Percentiles rank a stretch among this genome's conserved stretches.
Evolutionary conservation across 176 grass and related monocot species (phyloP).

Genomic region (Metroxylon sagu): DNA sequence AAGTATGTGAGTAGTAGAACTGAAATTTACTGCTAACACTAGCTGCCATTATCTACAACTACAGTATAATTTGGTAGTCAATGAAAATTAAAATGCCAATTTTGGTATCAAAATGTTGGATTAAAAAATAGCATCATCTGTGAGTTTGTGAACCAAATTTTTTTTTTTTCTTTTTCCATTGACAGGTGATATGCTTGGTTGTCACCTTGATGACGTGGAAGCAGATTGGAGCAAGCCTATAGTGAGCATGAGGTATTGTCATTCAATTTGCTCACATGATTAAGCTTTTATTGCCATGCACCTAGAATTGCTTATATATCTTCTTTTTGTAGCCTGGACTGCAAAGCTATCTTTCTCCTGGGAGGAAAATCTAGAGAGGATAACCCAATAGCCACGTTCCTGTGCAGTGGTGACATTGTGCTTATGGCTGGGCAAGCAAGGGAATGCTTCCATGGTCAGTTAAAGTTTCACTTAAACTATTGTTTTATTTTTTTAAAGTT

Average conservation of each 20-base stretch:
- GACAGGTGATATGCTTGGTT: constrained; percentile 85
- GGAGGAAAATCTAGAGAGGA: constrained; percentile 77
- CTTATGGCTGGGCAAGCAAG: constrained; percentile 76
- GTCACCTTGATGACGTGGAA: constrained; percentile 97
- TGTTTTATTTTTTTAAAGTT: background rate
- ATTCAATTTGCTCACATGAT: constrained; percentile 1
- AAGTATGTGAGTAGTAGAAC: constrained; percentile 36
- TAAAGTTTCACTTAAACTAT: background rate
- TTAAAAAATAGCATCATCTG: too few relatives aligned
- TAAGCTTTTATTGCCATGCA: background rate
- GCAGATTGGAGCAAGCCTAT: constrained; percentile 89
- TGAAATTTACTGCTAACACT: too few relatives aligned
- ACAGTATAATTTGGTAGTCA: too few relatives aligned
- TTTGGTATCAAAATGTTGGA: too few relatives aligned
- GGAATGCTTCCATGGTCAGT: constrained; percentile 76
- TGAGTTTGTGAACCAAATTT: background rate
- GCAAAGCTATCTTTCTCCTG: constrained; percentile 84
- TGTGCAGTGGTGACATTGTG: constrained; percentile 65
- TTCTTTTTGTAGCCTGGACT: constrained; percentile 47
- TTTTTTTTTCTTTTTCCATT: background rate
- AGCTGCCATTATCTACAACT: too few relatives aligned
- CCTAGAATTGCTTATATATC: background rate
- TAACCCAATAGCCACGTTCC: constrained; percentile 65
- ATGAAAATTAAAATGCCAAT: too few relatives aligned
- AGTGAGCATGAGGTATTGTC: constrained; percentile 70